Percentiles rank a stretch among this genome's conserved stretches.
Conservation (phyloP, 176 grass and related monocot species). For the Carex pumila region DNA sequence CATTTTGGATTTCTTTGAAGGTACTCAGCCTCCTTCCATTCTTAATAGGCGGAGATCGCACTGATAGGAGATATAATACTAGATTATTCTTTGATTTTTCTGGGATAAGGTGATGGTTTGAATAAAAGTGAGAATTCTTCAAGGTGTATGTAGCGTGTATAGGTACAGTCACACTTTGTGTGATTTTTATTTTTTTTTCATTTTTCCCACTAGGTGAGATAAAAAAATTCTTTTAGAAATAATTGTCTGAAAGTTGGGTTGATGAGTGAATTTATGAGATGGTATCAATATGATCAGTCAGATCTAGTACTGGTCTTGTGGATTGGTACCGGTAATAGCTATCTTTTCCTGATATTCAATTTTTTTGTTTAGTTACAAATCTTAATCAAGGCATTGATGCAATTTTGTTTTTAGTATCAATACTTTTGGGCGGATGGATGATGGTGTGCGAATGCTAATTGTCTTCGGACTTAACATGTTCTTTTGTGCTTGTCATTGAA, state of each 20-base stretch:
- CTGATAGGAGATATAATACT: constrained; percentile 12
- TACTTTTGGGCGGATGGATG: background rate
- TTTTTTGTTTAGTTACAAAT: background rate
- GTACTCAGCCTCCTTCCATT: constrained; percentile 20
- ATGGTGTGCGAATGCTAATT: background rate
- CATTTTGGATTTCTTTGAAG: constrained; percentile 70
- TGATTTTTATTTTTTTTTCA: background rate
- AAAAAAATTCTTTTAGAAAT: background rate
- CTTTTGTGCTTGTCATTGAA: background rate
- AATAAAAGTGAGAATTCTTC: constrained; percentile 10
- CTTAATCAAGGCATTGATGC: background rate
- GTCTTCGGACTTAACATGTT: background rate
- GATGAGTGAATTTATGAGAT: background rate
- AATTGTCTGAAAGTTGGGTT: background rate
- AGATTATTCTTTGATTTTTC: constrained; percentile 18
- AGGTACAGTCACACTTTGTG: constrained; percentile 13
- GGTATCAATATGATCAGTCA: background rate
- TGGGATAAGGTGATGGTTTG: background rate
- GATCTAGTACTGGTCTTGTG: background rate
- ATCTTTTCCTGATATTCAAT: background rate
- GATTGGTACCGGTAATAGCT: background rate
- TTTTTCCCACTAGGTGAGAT: constrained; percentile 4
- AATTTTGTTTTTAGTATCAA: background rate
- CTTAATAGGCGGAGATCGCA: constrained; percentile 59
- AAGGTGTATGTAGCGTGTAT: constrained; percentile 6